Evolutionary conservation across 345 rosid genomes (phyloP), one percentile per base, ranked within the genome.

Genomic region (Gossypium stocksii): DNA sequence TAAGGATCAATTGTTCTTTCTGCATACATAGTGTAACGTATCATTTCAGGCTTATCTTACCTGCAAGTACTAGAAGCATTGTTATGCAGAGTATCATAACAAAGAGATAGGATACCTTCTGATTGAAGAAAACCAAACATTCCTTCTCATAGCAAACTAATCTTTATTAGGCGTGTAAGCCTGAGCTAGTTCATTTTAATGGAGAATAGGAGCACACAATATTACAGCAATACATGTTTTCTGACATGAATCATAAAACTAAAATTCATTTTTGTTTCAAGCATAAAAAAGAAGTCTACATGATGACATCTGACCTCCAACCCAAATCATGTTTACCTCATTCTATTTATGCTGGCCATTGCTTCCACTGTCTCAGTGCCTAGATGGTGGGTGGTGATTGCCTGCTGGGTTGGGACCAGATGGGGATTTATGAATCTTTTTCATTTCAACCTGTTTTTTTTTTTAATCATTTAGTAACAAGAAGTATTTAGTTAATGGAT

Each of bases 321-420:
- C 22, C 34, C 64, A 19, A 22, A 69, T 52, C 9, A 5, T 68
- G 15, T 51, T 61, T 53, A 65, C 51, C 74, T 57, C 46, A 20
- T 43, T 62, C 81, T 54, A 43, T 51, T 9, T 2, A 44, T 34
- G 76, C 62, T 48, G 65, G 76, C 38, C 41, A 27, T 73, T 75
- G 67, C 79, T 38, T 65, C 60, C 63, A 15, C 27, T 46, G 61
- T n/a, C 59, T 84, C 74, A 87, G 17, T 83, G 79, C 84, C 74
- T 85, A 3, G 80, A 77, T 51, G 85, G 85, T 48, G 90, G 88
- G 48, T 56, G 74, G 70, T 75, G 90, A 71, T 87, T 84, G 8
- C 88, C 86, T 9, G 67, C 80, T 29, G 88, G 88, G 72, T 87
- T 87, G 8, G 90, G 88, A 56, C 85, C 90, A 3, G 88, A 85